Conservation (phyloP, 331 rosid genomes). For the Rhamnella rubrinervis region DNA sequence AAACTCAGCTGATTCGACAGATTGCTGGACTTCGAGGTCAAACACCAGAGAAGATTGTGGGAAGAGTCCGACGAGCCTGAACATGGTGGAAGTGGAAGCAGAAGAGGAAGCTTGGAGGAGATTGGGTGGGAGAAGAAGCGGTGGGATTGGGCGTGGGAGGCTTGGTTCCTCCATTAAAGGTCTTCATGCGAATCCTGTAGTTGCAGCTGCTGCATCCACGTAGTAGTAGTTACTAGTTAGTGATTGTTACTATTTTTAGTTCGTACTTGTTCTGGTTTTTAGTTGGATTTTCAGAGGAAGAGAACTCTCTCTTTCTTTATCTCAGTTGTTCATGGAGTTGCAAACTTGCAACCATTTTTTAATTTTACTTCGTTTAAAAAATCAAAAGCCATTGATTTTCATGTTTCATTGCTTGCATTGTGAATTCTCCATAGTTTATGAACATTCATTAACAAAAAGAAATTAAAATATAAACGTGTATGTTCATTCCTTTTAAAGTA, state of each 20-base stretch:
- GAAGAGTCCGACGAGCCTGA: conserved; percentile 27
- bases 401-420: not conserved
- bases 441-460: too few species aligned
- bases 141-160: conserved; percentile 60
- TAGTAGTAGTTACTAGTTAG: conserved; percentile 15
- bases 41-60: conserved; percentile 31
- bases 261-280: conserved; percentile 26
- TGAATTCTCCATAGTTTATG: not conserved
- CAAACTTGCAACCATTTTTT: conserved; percentile 56
- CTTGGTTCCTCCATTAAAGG: conserved; percentile 38
- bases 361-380: conserved; percentile 1
- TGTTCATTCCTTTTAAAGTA: too few species aligned
- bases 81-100: conserved; percentile 23
- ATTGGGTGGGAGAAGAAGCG: conserved; percentile 31
- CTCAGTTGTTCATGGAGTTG: conserved; percentile 33
- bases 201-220: conserved; percentile 52
- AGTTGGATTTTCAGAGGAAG: not conserved
- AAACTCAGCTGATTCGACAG: conserved; percentile 63
- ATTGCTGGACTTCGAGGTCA: conserved; percentile 46
- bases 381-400: conserved; percentile 18
- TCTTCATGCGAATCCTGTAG: conserved; percentile 41
- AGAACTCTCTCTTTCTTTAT: conserved; percentile 25
- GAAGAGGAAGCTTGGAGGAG: conserved; percentile 34
- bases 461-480: too few species aligned
- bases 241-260: conserved; percentile 3